phyloP scores from a whole-genome alignment of 441 rosid species.

The Gossypium trilobum region DNA sequence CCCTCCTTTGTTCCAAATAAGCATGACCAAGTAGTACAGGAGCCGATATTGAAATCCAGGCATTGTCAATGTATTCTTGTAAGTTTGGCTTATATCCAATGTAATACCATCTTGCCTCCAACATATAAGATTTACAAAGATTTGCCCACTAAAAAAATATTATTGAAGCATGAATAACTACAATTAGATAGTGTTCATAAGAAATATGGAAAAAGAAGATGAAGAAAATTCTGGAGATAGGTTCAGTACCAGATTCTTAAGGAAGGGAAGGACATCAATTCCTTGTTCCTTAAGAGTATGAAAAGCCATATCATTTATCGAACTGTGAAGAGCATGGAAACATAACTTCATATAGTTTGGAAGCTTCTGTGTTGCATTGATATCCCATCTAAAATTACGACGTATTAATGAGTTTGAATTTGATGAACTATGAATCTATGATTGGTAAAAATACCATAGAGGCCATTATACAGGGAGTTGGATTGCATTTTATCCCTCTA shows the following conservation, averaged over 20 bases:
- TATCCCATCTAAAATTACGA: not conserved
- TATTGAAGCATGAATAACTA: not conserved
- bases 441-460: no score
- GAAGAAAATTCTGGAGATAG: not conserved
- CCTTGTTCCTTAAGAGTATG: conserved; percentile 12
- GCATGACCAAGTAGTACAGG: not conserved
- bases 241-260: conserved; percentile 10
- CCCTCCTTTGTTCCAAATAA: not conserved
- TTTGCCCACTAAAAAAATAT: not conserved
- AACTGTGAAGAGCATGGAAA: not conserved
- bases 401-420: not conserved
- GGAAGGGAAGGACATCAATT: conserved; percentile 5
- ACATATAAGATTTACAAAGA: no score
- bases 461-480: no score
- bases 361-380: not conserved
- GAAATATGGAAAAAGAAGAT: not conserved
- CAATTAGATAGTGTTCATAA: not conserved
- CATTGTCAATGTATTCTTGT: no score
- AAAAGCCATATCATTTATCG: conserved; percentile 16
- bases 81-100: no score
- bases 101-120: no score
- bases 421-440: no score
- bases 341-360: not conserved
- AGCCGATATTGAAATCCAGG: not conserved
- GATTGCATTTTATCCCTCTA: no score